A percentile compares a stretch with the other conserved stretches of the same genome.
phyloP scores from a whole-genome alignment of 805 yeast species.

The Clavispora carvajalis region DNA sequence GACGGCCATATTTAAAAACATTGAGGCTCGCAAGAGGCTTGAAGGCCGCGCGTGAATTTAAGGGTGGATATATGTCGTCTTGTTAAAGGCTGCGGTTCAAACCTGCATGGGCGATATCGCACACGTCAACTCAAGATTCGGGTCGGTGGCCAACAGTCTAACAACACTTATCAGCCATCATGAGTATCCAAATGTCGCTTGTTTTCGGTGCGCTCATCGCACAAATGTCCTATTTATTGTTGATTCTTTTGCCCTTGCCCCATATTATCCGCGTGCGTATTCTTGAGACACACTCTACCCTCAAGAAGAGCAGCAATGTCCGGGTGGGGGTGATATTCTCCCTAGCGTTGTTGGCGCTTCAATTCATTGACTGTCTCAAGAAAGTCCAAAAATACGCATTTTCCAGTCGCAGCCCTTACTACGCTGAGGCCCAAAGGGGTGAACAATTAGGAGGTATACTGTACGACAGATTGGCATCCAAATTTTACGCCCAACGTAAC shows the following conservation, averaged over 20 bases:
- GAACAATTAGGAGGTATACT: conserved; percentile 21
- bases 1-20: no score
- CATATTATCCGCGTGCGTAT: conserved; percentile 40
- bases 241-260: conserved; percentile 55
- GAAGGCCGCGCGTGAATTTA: no score
- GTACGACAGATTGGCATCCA: conserved; percentile 50
- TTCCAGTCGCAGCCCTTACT: conserved; percentile 21
- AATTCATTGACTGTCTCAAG: conserved; percentile 52
- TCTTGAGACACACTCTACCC: conserved; percentile 29
- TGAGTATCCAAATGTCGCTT: conserved; percentile 43
- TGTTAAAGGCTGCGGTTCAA: no score
- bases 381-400: conserved; percentile 26
- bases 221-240: conserved; percentile 47
- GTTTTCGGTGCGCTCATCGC: conserved; percentile 43
- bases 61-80: no score
- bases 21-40: no score
- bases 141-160: neutral
- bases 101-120: neutral
- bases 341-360: conserved; percentile 38
- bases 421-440: conserved; percentile 8
- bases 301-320: conserved; percentile 35
- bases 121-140: neutral
- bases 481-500: conserved; percentile 61
- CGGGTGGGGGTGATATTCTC: conserved; percentile 42
- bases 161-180: conserved; percentile 11